Evolutionary conservation across 306 rosid genomes (phyloP).

Genomic region (Corylus avellana): DNA sequence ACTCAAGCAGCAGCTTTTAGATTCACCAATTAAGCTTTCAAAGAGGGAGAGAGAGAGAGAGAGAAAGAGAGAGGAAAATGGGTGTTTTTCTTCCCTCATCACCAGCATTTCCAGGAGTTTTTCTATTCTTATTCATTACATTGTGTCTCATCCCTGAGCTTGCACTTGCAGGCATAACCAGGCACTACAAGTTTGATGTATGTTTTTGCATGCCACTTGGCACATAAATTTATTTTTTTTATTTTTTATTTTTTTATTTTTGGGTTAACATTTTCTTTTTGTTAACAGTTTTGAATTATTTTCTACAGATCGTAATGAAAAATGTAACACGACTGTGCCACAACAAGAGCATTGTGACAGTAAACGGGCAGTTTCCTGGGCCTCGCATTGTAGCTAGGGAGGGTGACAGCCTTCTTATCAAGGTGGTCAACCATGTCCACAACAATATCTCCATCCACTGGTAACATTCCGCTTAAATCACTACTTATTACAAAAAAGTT

Average conservation of each 20-base stretch:
- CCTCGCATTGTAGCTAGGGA: slow-evolving; percentile 73
- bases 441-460: slow-evolving; percentile 68
- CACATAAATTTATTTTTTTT: not conserved
- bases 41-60: no score
- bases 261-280: not conserved
- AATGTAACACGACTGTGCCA: slow-evolving; percentile 71
- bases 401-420: slow-evolving; percentile 54
- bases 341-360: slow-evolving; percentile 60
- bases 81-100: slow-evolving; percentile 24
- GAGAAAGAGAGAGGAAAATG: slow-evolving; percentile 30
- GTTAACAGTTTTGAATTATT: not conserved
- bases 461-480: slow-evolving; percentile 19
- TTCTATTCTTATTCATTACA: slow-evolving; percentile 22
- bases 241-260: not conserved
- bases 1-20: not conserved
- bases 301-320: slow-evolving; percentile 22
- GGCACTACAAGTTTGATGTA: slow-evolving; percentile 72
- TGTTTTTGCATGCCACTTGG: not conserved
- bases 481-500: no score
- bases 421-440: slow-evolving; percentile 55
- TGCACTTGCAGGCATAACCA: slow-evolving; percentile 52
- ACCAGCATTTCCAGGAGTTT: slow-evolving; percentile 21
- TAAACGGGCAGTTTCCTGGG: slow-evolving; percentile 74
- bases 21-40: no score
- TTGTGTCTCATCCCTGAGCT: slow-evolving; percentile 31